Evolutionary conservation across 1,284 basidiomycete genomes (phyloP).

Genomic region (Ustilago lituana): DNA sequence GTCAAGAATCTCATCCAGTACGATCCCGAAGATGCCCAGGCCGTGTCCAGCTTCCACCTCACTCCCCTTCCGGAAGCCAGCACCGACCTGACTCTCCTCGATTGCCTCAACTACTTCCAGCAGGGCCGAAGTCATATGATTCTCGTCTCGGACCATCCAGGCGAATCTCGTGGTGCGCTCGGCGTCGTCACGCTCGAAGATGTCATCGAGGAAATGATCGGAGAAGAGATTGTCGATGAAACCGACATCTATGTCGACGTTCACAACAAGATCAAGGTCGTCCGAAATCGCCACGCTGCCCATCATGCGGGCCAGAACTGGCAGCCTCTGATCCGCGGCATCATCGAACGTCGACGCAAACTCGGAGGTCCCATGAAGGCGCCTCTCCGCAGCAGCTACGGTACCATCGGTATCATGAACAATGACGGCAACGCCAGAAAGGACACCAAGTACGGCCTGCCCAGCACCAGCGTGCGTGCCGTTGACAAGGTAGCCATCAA

Average conservation of each 20-base stretch:
- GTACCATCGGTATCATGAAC: slow-evolving; percentile 43
- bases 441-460: slow-evolving; percentile 43
- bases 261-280: slow-evolving; percentile 61
- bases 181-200: slow-evolving; percentile 70
- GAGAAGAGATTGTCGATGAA: slow-evolving; percentile 66
- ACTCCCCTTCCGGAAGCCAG: slow-evolving; percentile 86
- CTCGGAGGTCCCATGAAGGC: slow-evolving; percentile 52
- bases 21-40: slow-evolving; percentile 81
- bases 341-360: slow-evolving; percentile 65
- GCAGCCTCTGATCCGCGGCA: slow-evolving; percentile 64
- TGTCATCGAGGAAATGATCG: slow-evolving; percentile 73
- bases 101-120: slow-evolving; percentile 73
- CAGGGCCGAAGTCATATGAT: slow-evolving; percentile 93
- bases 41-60: slow-evolving; percentile 73
- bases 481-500: slow-evolving; percentile 62
- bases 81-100: slow-evolving; percentile 77
- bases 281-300: slow-evolving; percentile 35
- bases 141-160: slow-evolving; percentile 84
- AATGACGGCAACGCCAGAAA: slow-evolving; percentile 10
- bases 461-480: slow-evolving; percentile 28
- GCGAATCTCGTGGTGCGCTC: slow-evolving; percentile 77
- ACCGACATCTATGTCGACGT: slow-evolving; percentile 66
- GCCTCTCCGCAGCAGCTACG: slow-evolving; percentile 57
- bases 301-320: slow-evolving; percentile 48
- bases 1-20: slow-evolving; percentile 81